phyloP scores from a whole-genome alignment of 768 basidiomycete genomes.

The Harrya chromipes region DNA sequence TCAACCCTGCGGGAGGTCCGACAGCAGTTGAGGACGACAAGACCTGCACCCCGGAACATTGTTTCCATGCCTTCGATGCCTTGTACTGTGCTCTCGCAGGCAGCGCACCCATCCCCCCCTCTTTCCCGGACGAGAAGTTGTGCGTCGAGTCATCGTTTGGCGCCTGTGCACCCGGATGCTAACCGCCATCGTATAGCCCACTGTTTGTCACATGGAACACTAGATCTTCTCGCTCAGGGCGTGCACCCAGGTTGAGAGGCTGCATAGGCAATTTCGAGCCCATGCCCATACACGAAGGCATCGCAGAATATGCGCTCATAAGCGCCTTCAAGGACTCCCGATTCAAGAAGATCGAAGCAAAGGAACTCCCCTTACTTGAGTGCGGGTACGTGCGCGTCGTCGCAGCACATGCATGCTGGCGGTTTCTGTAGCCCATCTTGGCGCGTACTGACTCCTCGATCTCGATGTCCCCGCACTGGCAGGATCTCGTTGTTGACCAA shows the following conservation, averaged over 20 bases:
- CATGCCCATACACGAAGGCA: slow-evolving; percentile 65
- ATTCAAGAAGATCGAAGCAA: slow-evolving; percentile 74
- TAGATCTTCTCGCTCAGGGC: slow-evolving; percentile 55
- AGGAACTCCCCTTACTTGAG: slow-evolving; percentile 77
- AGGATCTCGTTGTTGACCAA: slow-evolving; percentile 93
- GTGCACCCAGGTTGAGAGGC: slow-evolving; percentile 69
- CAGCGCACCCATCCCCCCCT: slow-evolving; percentile 50
- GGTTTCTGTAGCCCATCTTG: background rate
- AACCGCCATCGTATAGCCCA: slow-evolving; percentile 40
- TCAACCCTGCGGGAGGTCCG: slow-evolving; percentile 43
- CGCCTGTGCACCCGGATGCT: background rate
- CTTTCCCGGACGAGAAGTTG: slow-evolving; percentile 77
- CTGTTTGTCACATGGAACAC: slow-evolving; percentile 98
- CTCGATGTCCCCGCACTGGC: background rate
- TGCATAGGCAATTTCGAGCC: slow-evolving; percentile 95
- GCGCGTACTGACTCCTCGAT: background rate
- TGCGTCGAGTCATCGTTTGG: slow-evolving; percentile 43
- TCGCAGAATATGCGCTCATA: slow-evolving; percentile 87
- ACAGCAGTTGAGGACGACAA: slow-evolving; percentile 39
- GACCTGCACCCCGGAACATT: slow-evolving; percentile 70
- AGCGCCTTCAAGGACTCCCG: slow-evolving; percentile 88
- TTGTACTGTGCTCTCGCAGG: slow-evolving; percentile 72
- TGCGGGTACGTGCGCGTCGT: slow-evolving; percentile 65
- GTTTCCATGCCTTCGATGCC: slow-evolving; percentile 78
- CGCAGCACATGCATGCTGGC: background rate